These are phyloP conservation scores for Podila horticola DNA, from an alignment of 192 early-diverging fungal genomes.

Conservation along the genomic window DNA sequence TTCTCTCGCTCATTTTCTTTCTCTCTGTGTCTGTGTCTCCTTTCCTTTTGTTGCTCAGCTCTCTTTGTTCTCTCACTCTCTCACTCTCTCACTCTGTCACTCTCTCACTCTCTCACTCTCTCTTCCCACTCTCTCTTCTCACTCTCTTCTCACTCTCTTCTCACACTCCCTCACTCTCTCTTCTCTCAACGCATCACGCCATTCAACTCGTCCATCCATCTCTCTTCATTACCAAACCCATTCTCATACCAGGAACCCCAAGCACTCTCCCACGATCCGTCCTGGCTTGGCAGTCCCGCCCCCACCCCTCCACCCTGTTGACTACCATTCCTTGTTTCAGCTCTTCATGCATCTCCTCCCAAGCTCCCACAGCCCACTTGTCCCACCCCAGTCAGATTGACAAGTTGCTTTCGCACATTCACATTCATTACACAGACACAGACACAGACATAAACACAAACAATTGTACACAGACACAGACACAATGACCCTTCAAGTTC, in stretches of 20 bases:
- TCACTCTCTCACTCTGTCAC: too few species aligned
- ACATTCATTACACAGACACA: slow-evolving; percentile 1
- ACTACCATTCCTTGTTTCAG: too few species aligned
- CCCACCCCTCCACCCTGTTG: too few species aligned
- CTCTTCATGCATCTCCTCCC: too few species aligned
- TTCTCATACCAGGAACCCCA: too few species aligned
- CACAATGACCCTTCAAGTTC: neutral
- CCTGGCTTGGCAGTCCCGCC: too few species aligned
- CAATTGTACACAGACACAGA: neutral
- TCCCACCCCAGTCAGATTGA: neutral
- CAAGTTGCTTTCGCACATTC: neutral
- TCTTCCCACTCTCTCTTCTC: neutral
- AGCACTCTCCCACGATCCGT: too few species aligned
- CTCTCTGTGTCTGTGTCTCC: neutral
- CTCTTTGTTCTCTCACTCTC: neutral
- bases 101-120: neutral
- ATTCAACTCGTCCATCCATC: neutral
- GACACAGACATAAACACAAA: neutral
- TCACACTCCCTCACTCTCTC: neutral
- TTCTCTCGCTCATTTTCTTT: too few species aligned
- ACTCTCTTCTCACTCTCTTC: too few species aligned
- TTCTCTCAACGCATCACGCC: neutral
- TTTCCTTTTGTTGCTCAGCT: neutral
- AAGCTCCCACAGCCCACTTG: too few species aligned
- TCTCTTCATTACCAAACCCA: neutral